These are phyloP conservation scores for Mycogone perniciosa DNA, from an alignment of 2,329 filamentous ascomycete genomes.

Conservation along the genomic window DNA sequence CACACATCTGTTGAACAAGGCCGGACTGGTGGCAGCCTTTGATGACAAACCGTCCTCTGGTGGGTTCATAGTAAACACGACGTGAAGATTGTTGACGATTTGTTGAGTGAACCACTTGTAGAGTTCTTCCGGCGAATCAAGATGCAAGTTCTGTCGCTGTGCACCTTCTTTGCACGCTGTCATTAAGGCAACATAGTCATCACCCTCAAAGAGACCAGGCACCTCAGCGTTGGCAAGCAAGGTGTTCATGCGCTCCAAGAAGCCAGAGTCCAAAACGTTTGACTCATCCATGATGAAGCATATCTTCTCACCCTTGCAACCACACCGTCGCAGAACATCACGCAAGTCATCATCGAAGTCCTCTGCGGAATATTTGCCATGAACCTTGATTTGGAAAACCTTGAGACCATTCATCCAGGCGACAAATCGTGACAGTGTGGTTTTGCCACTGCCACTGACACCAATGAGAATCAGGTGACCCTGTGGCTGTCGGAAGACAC, in stretches of 20 bases:
- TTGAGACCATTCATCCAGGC: constrained; percentile 99
- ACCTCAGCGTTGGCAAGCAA: constrained; percentile 98
- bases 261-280: constrained; percentile 96
- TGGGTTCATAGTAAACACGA: constrained; percentile 99
- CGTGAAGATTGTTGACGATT: constrained; percentile 97
- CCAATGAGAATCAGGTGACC: constrained; percentile 97
- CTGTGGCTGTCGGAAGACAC: constrained; percentile 96
- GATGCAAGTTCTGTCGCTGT: constrained; percentile 85
- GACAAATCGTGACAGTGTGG: constrained; percentile 93
- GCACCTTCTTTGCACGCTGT: constrained; percentile 98
- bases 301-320: constrained; percentile 98
- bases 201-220: constrained; percentile 96
- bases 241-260: constrained; percentile 99
- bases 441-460: constrained; percentile 98
- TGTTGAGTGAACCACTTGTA: constrained; percentile 99
- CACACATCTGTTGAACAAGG: constrained; percentile 98
- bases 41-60: constrained; percentile 91
- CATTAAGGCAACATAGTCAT: constrained; percentile 97
- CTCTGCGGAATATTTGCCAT: constrained; percentile 95
- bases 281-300: constrained; percentile 99
- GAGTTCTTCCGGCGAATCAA: constrained; percentile 97
- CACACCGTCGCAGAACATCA: constrained; percentile 85
- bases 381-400: constrained; percentile 99
- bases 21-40: constrained; percentile 94
- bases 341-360: constrained; percentile 98